These are phyloP conservation scores for Alternaria ventricosa DNA, from an alignment of 2,329 filamentous ascomycete genomes.

Conservation along the genomic window DNA sequence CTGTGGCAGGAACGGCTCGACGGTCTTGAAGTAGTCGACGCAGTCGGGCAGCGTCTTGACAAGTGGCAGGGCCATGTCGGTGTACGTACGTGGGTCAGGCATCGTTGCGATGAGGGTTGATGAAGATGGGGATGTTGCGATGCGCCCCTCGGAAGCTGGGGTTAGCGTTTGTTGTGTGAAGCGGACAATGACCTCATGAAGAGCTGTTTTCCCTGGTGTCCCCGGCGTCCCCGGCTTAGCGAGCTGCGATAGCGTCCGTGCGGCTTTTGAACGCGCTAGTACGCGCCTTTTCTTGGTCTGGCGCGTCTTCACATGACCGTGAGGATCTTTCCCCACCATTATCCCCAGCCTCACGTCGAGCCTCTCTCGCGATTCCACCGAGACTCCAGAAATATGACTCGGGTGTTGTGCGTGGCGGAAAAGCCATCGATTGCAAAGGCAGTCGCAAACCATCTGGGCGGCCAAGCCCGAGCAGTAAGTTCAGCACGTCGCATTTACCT, in stretches of 20 bases:
- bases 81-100: constrained; percentile 45
- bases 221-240: constrained; percentile 10
- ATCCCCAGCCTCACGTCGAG: background rate
- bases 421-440: constrained; percentile 97
- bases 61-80: constrained; percentile 66
- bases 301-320: constrained; percentile 48
- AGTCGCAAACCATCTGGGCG: constrained; percentile 86
- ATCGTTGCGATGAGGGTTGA: constrained; percentile 45
- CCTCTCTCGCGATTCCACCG: constrained; percentile 10
- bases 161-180: constrained; percentile 4
- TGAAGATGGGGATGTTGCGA: constrained; percentile 1
- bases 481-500: background rate
- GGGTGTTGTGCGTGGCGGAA: constrained; percentile 78
- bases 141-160: background rate
- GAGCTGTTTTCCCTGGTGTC: constrained; percentile 19
- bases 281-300: background rate
- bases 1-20: constrained; percentile 77
- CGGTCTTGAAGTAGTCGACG: constrained; percentile 75
- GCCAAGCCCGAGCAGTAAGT: constrained; percentile 73
- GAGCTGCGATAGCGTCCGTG: constrained; percentile 18
- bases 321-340: background rate
- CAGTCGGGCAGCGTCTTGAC: constrained; percentile 75
- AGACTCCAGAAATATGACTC: constrained; percentile 45
- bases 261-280: constrained; percentile 26
- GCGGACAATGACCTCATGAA: constrained; percentile 37